Evolutionary conservation across 345 rosid genomes (phyloP).

Genomic region (Citrus sinensis): DNA sequence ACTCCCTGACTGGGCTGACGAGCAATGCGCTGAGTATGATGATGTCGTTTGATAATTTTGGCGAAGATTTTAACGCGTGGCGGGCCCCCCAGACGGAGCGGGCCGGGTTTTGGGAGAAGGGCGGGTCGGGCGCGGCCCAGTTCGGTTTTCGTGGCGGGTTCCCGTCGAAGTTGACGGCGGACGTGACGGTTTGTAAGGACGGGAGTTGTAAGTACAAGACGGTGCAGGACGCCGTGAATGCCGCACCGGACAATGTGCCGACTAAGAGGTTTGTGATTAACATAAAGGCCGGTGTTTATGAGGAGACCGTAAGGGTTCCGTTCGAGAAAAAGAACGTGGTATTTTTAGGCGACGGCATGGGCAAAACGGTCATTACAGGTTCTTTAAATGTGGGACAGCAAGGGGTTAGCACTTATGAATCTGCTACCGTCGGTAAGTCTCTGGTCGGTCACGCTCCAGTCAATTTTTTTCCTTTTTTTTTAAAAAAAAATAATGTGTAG

Average conservation of each 20-base stretch:
- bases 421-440: constrained; percentile 79
- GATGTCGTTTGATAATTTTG: constrained; percentile 52
- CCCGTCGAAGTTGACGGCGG: constrained; percentile 42
- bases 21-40: constrained; percentile 84
- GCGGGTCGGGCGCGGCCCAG: constrained; percentile 19
- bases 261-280: constrained; percentile 47
- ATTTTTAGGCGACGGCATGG: constrained; percentile 78
- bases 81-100: constrained; percentile 68
- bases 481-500: too few relatives aligned
- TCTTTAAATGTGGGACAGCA: constrained; percentile 46
- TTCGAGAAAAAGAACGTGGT: constrained; percentile 77
- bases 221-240: constrained; percentile 80
- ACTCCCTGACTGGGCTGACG: constrained; percentile 37
- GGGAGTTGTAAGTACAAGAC: constrained; percentile 41
- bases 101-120: constrained; percentile 58
- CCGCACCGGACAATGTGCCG: constrained; percentile 54
- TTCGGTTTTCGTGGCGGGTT: constrained; percentile 31
- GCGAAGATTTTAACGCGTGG: constrained; percentile 51
- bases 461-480: neutral
- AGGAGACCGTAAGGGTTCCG: constrained; percentile 75
- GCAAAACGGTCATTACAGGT: constrained; percentile 83
- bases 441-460: neutral
- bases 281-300: constrained; percentile 62
- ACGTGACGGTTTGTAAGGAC: constrained; percentile 68
- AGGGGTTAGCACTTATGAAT: constrained; percentile 66